Percentiles rank a stretch among this genome's conserved stretches.
These are phyloP conservation scores for Cryptococcus sp. DNA, from an alignment of 1,284 basidiomycete genomes.

Conservation along the genomic window DNA sequence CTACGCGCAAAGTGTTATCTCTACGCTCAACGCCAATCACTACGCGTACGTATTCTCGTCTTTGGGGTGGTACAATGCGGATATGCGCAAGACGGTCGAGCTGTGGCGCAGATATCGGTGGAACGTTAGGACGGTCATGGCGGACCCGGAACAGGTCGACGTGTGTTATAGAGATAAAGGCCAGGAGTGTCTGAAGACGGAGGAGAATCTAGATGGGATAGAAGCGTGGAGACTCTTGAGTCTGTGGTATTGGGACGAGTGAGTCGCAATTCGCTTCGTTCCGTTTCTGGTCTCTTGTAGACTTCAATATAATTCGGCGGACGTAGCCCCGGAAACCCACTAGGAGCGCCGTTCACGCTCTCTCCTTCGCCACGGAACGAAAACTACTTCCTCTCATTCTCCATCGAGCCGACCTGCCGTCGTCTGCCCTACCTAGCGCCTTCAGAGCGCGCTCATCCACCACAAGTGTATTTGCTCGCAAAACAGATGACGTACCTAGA, in stretches of 20 bases:
- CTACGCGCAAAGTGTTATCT: conserved; percentile 44
- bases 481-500: conserved; percentile 48
- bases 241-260: conserved; percentile 52
- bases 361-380: conserved; percentile 44
- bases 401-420: conserved; percentile 50
- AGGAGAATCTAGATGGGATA: conserved; percentile 40
- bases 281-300: neutral
- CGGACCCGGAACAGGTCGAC: conserved; percentile 36
- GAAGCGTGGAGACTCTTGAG: conserved; percentile 50
- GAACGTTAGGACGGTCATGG: conserved; percentile 38
- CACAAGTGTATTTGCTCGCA: conserved; percentile 49
- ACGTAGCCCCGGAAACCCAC: conserved; percentile 39
- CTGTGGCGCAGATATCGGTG: conserved; percentile 32
- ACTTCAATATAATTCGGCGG: too few species aligned
- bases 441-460: conserved; percentile 24
- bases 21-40: conserved; percentile 36
- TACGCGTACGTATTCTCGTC: conserved; percentile 44
- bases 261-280: conserved; percentile 10
- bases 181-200: conserved; percentile 36
- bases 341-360: conserved; percentile 51
- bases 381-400: conserved; percentile 52
- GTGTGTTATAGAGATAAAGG: conserved; percentile 28
- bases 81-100: conserved; percentile 37
- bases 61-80: conserved; percentile 39
- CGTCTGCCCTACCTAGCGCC: conserved; percentile 28